A percentile compares a stretch with the other conserved stretches of the same genome.
phyloP scores from a whole-genome alignment of 495 filamentous ascomycete species.

The Neurospora sp. region DNA sequence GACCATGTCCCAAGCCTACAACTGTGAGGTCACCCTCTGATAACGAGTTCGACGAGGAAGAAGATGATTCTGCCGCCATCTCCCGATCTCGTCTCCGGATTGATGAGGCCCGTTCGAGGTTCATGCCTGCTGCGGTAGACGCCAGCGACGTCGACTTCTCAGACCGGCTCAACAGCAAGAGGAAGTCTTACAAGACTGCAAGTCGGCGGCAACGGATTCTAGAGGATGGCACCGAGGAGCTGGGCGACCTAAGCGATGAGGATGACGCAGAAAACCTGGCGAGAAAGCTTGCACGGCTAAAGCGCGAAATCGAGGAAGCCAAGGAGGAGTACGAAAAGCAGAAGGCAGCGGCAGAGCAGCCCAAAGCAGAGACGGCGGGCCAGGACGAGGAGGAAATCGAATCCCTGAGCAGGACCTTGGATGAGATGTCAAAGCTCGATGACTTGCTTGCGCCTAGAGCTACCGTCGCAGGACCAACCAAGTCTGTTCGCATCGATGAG shows the following conservation, averaged over 20 bases:
- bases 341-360: conserved; percentile 27
- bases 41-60: conserved; percentile 53
- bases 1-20: conserved; percentile 40
- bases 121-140: conserved; percentile 64
- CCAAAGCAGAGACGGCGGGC: conserved; percentile 18
- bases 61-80: conserved; percentile 54
- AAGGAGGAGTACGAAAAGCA: conserved; percentile 54
- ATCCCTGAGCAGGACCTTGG: conserved; percentile 56
- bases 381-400: conserved; percentile 32
- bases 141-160: conserved; percentile 72
- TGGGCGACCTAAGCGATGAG: conserved; percentile 52
- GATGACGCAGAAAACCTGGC: conserved; percentile 59
- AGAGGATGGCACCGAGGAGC: conserved; percentile 50
- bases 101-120: conserved; percentile 67
- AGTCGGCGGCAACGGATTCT: conserved; percentile 51
- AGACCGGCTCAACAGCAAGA: conserved; percentile 64
- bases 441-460: conserved; percentile 19
- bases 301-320: conserved; percentile 68
- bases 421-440: conserved; percentile 38
- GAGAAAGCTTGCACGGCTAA: conserved; percentile 65
- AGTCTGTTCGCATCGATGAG: conserved; percentile 3
- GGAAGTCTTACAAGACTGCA: conserved; percentile 70
- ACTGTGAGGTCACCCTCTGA: conserved; percentile 56
- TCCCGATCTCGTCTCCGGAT: conserved; percentile 64
- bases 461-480: conserved; percentile 15